Conservation (phyloP, 495 filamentous ascomycete species). For the Penicillium canariense region DNA sequence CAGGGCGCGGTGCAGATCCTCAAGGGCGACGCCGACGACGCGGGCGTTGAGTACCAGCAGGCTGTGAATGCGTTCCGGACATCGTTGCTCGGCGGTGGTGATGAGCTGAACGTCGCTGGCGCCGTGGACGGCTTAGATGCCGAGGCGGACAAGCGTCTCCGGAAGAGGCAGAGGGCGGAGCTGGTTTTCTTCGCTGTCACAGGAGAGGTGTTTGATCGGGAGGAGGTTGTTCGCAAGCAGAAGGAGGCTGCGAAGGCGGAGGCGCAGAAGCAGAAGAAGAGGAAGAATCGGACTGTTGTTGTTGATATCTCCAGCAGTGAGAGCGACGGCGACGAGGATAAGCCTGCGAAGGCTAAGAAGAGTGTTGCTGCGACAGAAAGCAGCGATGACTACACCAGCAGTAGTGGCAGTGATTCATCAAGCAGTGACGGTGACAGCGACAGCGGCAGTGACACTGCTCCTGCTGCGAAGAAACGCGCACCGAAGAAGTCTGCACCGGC, state of each 20-base stretch:
- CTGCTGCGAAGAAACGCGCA: constrained; percentile 20
- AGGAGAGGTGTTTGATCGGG: constrained; percentile 31
- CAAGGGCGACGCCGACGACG: constrained; percentile 36
- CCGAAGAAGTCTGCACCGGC: constrained; percentile 3
- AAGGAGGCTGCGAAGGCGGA: constrained; percentile 32
- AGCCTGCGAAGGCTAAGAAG: constrained; percentile 11
- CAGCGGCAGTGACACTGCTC: constrained; percentile 17
- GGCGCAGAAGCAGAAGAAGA: constrained; percentile 46
- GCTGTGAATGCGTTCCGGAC: constrained; percentile 48
- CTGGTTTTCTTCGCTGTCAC: constrained; percentile 43
- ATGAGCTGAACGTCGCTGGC: constrained; percentile 34
- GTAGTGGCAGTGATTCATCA: constrained; percentile 23
- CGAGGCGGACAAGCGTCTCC: constrained; percentile 36
- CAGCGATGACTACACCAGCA: constrained; percentile 21
- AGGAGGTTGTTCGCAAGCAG: constrained; percentile 7
- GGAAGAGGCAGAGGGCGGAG: constrained; percentile 47
- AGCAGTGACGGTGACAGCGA: constrained; percentile 16
- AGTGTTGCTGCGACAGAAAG: constrained; percentile 20
- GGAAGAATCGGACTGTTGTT: constrained; percentile 51
- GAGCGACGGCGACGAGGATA: constrained; percentile 27
- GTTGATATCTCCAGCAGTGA: constrained; percentile 50
- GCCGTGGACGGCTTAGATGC: constrained; percentile 38
- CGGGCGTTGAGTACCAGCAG: constrained; percentile 50
- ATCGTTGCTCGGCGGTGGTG: constrained; percentile 25
- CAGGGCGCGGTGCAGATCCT: constrained; percentile 58